phyloP scores from a whole-genome alignment of 2,329 filamentous ascomycete genomes.

The Talaromyces islandicus region DNA sequence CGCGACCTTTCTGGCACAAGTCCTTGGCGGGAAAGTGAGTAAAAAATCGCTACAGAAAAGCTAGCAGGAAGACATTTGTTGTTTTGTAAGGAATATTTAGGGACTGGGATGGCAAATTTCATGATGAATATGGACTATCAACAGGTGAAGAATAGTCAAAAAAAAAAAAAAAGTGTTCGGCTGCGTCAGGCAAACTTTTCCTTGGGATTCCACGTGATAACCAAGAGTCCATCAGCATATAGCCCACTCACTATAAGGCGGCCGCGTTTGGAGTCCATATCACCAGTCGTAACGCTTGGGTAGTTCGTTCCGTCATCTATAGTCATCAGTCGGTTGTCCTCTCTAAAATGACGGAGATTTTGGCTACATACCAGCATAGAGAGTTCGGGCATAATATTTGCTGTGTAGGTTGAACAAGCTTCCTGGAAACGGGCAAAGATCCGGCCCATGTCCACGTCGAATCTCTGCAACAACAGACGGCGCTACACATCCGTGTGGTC shows the following conservation, averaged over 20 bases:
- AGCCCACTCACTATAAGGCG: slow-evolving; percentile 12
- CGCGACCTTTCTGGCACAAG: slow-evolving; percentile 1
- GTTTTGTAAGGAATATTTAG: neutral
- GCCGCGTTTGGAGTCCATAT: slow-evolving; percentile 14
- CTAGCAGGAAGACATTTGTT: neutral
- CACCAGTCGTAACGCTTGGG: slow-evolving; percentile 12
- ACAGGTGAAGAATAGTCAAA: neutral
- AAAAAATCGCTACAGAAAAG: neutral
- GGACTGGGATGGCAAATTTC: neutral
- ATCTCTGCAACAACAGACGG: slow-evolving; percentile 15
- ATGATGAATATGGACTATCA: neutral
- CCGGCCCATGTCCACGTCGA: slow-evolving; percentile 11
- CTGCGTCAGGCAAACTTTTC: slow-evolving; percentile 1
- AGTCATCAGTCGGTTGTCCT: neutral
- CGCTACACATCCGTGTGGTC: slow-evolving; percentile 10
- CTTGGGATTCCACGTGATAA: slow-evolving; percentile 15
- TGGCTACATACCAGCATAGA: slow-evolving; percentile 11
- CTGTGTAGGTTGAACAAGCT: slow-evolving; percentile 6
- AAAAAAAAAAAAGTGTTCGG: neutral
- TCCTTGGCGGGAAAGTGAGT: slow-evolving; percentile 3
- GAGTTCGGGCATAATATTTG: slow-evolving; percentile 11
- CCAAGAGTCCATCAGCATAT: slow-evolving; percentile 14
- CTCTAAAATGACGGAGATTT: neutral
- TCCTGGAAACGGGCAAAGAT: slow-evolving; percentile 14
- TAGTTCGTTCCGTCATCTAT: slow-evolving; percentile 14